Evolutionary conservation across 2,329 filamentous ascomycete genomes (phyloP).

Genomic region (Fusarium dimerum): DNA sequence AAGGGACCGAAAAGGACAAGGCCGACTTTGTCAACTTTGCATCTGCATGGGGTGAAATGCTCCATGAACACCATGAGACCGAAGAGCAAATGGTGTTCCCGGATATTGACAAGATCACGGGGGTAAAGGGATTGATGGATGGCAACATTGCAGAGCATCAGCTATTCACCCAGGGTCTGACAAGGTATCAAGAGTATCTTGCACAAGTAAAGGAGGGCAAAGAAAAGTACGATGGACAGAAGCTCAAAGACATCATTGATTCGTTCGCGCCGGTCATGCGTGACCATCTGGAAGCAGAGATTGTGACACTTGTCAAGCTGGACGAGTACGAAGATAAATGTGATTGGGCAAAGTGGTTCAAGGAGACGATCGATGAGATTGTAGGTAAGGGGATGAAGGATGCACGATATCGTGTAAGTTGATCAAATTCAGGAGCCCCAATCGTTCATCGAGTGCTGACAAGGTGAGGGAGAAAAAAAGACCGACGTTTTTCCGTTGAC

Average conservation of each 20-base stretch:
- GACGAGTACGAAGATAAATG: conserved; percentile 35
- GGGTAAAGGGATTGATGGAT: conserved; percentile 41
- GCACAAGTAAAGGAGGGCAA: conserved; percentile 27
- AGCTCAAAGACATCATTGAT: conserved; percentile 21
- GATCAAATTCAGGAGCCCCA: neutral
- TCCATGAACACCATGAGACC: conserved; percentile 40
- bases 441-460: neutral
- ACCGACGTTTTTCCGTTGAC: conserved; percentile 24
- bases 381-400: conserved; percentile 16
- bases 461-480: conserved; percentile 7
- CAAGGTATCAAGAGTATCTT: conserved; percentile 35
- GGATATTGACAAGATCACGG: conserved; percentile 36
- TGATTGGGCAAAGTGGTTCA: conserved; percentile 37
- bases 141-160: conserved; percentile 44
- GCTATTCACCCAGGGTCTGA: conserved; percentile 39
- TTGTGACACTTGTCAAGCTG: conserved; percentile 37
- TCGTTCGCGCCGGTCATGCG: conserved; percentile 35
- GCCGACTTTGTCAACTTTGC: conserved; percentile 36
- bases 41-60: conserved; percentile 31
- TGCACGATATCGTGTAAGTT: conserved; percentile 16
- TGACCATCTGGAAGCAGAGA: conserved; percentile 41
- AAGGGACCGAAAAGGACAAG: conserved; percentile 33
- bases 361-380: conserved; percentile 16
- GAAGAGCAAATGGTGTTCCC: conserved; percentile 44
- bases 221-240: conserved; percentile 34